A percentile compares a stretch with the other conserved stretches of the same genome.
These are phyloP conservation scores for Galeopsis tetrahit DNA, from an alignment of 257 asterid species.

Conservation along the genomic window DNA sequence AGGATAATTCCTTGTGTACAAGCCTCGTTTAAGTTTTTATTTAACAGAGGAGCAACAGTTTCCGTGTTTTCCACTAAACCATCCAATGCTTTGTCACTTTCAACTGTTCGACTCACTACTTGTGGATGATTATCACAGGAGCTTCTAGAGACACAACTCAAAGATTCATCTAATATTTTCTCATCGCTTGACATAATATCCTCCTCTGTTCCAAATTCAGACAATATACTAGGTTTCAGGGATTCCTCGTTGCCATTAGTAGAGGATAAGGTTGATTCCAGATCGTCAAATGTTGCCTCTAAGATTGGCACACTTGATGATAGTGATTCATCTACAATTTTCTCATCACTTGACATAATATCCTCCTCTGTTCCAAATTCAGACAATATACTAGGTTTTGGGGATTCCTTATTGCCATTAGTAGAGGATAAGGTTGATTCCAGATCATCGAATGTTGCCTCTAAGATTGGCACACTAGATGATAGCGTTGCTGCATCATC, in stretches of 20 bases:
- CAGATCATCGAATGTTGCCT: constrained; percentile 30
- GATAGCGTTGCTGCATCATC: constrained; percentile 35
- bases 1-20: constrained; percentile 50
- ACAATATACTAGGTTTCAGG: constrained; percentile 26
- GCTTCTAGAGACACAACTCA: constrained; percentile 26
- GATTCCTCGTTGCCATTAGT: constrained; percentile 37
- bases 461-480: constrained; percentile 34
- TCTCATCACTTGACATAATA: too few species aligned
- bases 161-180: constrained; percentile 29
- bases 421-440: constrained; percentile 32
- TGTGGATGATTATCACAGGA: constrained; percentile 25
- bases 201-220: constrained; percentile 34
- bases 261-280: constrained; percentile 30
- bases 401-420: constrained; percentile 39
- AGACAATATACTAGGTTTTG: constrained; percentile 22
- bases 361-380: constrained; percentile 21
- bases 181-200: background rate
- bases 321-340: too few species aligned
- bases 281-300: constrained; percentile 29
- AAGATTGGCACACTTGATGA: too few species aligned
- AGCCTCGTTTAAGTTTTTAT: constrained; percentile 28
- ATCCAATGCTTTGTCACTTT: constrained; percentile 32
- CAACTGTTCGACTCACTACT: constrained; percentile 28
- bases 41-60: constrained; percentile 20
- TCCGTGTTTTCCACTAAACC: constrained; percentile 30